These are phyloP conservation scores for Flaveria ramosissima DNA, from an alignment of 129 eudicot genomes.

Conservation along the genomic window DNA sequence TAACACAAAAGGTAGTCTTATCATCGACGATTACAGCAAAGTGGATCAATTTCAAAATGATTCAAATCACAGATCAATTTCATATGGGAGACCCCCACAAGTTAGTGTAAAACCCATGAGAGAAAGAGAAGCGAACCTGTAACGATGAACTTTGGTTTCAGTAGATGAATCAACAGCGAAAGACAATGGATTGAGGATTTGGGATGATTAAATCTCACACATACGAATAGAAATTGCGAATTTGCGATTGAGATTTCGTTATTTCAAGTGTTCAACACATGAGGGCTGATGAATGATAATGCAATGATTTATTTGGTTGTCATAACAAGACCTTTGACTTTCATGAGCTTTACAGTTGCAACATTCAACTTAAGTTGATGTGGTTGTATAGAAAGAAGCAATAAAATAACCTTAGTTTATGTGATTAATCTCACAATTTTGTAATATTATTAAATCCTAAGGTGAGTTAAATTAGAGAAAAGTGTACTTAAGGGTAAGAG, in stretches of 20 bases:
- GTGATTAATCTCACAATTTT: too few relatives aligned
- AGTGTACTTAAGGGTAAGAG: too few relatives aligned
- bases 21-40: background rate
- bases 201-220: conserved; percentile 9
- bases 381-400: too few relatives aligned
- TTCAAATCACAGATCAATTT: background rate
- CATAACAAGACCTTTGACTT: conserved; percentile 5
- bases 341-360: background rate
- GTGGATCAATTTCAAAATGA: background rate
- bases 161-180: background rate
- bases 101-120: conserved; percentile 8
- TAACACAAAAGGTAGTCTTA: background rate
- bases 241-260: background rate
- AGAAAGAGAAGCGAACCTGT: conserved; percentile 22
- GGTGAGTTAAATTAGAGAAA: too few relatives aligned
- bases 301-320: background rate
- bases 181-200: conserved; percentile 14
- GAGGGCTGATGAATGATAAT: background rate
- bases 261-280: background rate
- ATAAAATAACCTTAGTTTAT: too few relatives aligned
- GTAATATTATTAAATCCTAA: too few relatives aligned
- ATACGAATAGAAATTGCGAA: background rate
- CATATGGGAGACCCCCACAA: background rate
- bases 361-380: too few relatives aligned
- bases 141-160: background rate